A percentile compares a stretch with the other conserved stretches of the same genome.
Conservation (phyloP, 1,139 yeast species). For the Suhomyces yuchorum region DNA sequence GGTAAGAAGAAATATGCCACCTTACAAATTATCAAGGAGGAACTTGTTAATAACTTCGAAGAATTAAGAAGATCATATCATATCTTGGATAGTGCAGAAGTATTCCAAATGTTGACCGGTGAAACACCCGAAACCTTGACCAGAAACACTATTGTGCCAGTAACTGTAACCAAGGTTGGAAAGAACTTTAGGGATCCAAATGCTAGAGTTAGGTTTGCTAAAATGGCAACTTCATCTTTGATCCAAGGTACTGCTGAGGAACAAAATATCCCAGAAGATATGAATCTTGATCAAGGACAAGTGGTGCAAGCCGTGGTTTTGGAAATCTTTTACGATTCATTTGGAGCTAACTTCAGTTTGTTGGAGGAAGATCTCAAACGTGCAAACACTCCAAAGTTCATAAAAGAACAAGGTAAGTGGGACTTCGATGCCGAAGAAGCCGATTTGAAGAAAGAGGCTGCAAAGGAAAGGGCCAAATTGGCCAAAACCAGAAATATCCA, state of each 20-base stretch:
- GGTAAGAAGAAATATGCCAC: constrained; percentile 81
- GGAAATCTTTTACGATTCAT: constrained; percentile 67
- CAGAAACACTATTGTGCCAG: constrained; percentile 78
- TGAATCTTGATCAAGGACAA: constrained; percentile 61
- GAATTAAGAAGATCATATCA: constrained; percentile 80
- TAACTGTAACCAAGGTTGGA: constrained; percentile 60
- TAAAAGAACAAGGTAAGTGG: constrained; percentile 74
- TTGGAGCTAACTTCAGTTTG: constrained; percentile 74
- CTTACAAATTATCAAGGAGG: constrained; percentile 84
- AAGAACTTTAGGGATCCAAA: constrained; percentile 43
- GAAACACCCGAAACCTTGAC: constrained; percentile 72
- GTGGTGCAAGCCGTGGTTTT: constrained; percentile 83
- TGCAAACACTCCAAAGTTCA: constrained; percentile 54
- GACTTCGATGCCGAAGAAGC: constrained; percentile 73
- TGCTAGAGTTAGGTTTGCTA: constrained; percentile 43
- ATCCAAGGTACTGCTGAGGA: constrained; percentile 75
- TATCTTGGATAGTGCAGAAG: constrained; percentile 64
- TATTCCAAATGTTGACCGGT: constrained; percentile 88
- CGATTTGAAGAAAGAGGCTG: constrained; percentile 61
- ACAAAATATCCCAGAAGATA: constrained; percentile 59
- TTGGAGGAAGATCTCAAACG: constrained; percentile 64
- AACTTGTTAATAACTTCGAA: constrained; percentile 81
- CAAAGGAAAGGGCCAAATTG: constrained; percentile 58
- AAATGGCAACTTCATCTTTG: constrained; percentile 73
- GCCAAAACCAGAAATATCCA: constrained; percentile 72